These are phyloP conservation scores for Brachypodium distachyon DNA, from an alignment of 202 grass and related monocot genomes.

Conservation along the genomic window DNA sequence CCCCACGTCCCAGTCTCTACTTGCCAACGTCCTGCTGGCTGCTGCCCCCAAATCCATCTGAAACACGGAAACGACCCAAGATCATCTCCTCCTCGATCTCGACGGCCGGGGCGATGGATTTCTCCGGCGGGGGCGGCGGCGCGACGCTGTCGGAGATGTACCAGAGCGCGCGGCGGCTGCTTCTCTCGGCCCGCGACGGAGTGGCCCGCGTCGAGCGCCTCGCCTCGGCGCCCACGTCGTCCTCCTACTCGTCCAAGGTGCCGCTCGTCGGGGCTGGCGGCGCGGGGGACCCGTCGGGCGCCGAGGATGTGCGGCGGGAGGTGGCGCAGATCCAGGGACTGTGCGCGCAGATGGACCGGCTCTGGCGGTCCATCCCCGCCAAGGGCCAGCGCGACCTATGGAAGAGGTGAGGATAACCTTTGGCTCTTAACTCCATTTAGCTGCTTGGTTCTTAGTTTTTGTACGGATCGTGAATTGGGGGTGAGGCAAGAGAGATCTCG, in stretches of 20 bases:
- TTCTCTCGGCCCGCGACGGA: slow-evolving; percentile 59
- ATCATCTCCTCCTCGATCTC: background rate
- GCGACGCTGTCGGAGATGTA: slow-evolving; percentile 89
- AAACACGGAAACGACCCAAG: background rate
- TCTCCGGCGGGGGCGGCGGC: slow-evolving; percentile 35
- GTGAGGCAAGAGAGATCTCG: background rate
- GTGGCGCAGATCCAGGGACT: slow-evolving; percentile 87
- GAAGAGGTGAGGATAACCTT: slow-evolving; percentile 66
- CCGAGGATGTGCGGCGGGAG: slow-evolving; percentile 45
- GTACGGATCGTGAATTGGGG: background rate
- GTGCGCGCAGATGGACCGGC: slow-evolving; percentile 91
- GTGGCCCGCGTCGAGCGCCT: slow-evolving; percentile 69
- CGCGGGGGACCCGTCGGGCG: slow-evolving; percentile 30
- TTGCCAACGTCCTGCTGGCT: background rate
- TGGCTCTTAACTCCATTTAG: background rate
- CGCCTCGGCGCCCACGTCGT: slow-evolving; percentile 52
- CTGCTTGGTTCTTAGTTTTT: background rate
- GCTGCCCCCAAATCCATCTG: background rate
- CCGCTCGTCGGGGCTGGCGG: slow-evolving; percentile 28
- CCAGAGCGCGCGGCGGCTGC: slow-evolving; percentile 69
- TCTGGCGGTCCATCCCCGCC: slow-evolving; percentile 77
- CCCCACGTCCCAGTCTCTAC: background rate
- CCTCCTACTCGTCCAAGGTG: slow-evolving; percentile 47
- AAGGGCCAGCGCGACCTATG: slow-evolving; percentile 91
- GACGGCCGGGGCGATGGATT: slow-evolving; percentile 25